Conservation (phyloP, 148 eudicot species). For the Nyssa sinensis region DNA sequence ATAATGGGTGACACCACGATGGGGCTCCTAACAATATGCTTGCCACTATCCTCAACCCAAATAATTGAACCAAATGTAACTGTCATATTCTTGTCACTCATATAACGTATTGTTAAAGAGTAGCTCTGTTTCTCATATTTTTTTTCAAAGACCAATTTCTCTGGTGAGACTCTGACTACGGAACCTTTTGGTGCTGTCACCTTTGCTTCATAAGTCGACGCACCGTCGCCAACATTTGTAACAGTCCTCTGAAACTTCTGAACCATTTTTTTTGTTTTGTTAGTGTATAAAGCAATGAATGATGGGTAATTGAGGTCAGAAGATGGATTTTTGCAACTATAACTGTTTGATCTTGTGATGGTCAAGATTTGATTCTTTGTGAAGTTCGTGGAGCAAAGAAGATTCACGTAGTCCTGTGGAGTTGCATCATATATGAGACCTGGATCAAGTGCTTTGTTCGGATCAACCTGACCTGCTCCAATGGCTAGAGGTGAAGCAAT, state of each 20-base stretch:
- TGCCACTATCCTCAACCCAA: constrained; percentile 19
- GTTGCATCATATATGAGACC: constrained; percentile 24
- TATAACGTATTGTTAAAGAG: constrained; percentile 14
- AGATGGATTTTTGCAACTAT: constrained; percentile 2
- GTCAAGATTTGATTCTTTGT: constrained; percentile 16
- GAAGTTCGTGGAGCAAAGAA: constrained; percentile 20
- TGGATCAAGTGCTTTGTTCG: too few relatives aligned
- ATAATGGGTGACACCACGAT: constrained; percentile 4
- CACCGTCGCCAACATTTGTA: constrained; percentile 27
- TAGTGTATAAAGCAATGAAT: too few relatives aligned
- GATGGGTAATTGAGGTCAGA: constrained; percentile 30
- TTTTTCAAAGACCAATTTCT: constrained; percentile 16
- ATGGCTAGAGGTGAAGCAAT: too few relatives aligned
- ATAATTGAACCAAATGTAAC: constrained; percentile 10
- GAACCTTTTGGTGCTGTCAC: constrained; percentile 19
- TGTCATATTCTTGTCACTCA: neutral
- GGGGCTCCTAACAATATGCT: constrained; percentile 20
- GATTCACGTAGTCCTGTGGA: constrained; percentile 23
- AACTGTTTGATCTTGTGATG: constrained; percentile 16
- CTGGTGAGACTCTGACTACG: too few relatives aligned
- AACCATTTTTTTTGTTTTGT: neutral
- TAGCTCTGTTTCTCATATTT: constrained; percentile 22
- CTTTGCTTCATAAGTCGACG: constrained; percentile 17
- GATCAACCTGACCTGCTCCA: too few relatives aligned
- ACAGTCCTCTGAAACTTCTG: constrained; percentile 25